These are phyloP conservation scores for Candida pini DNA, from an alignment of 805 yeast species.

Conservation along the genomic window DNA sequence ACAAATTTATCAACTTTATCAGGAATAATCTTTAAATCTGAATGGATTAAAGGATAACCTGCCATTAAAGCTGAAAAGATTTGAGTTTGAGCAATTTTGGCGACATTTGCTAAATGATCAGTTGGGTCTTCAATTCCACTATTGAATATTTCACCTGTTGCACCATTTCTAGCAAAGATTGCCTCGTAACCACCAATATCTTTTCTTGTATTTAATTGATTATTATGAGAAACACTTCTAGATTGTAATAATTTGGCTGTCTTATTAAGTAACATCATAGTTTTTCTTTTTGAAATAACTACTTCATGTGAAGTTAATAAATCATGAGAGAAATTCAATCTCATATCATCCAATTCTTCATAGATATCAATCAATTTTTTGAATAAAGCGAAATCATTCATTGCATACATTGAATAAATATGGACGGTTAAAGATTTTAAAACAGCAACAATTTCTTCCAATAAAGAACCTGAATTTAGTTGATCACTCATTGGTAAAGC, in stretches of 20 bases:
- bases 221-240: conserved; percentile 2
- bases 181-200: conserved; percentile 54
- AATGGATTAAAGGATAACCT: conserved; percentile 51
- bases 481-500: conserved; percentile 46
- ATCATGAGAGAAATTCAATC: conserved; percentile 45
- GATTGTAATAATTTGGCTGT: conserved; percentile 56
- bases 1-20: conserved; percentile 40
- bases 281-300: conserved; percentile 41
- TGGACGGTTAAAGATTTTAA: conserved; percentile 55
- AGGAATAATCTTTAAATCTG: conserved; percentile 36
- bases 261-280: conserved; percentile 48
- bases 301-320: conserved; percentile 52
- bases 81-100: conserved; percentile 61
- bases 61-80: conserved; percentile 66
- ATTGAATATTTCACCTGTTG: conserved; percentile 49
- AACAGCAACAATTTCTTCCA: conserved; percentile 54
- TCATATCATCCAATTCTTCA: conserved; percentile 50
- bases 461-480: conserved; percentile 37
- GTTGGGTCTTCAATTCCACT: conserved; percentile 13
- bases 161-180: conserved; percentile 56
- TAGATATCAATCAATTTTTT: conserved; percentile 49
- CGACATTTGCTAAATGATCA: conserved; percentile 35
- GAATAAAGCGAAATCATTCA: conserved; percentile 62
- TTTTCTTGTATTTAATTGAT: conserved; percentile 3
- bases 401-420: conserved; percentile 63